phyloP scores from a whole-genome alignment of 164 flowering plant species.

The Paratinospora sagittata region DNA sequence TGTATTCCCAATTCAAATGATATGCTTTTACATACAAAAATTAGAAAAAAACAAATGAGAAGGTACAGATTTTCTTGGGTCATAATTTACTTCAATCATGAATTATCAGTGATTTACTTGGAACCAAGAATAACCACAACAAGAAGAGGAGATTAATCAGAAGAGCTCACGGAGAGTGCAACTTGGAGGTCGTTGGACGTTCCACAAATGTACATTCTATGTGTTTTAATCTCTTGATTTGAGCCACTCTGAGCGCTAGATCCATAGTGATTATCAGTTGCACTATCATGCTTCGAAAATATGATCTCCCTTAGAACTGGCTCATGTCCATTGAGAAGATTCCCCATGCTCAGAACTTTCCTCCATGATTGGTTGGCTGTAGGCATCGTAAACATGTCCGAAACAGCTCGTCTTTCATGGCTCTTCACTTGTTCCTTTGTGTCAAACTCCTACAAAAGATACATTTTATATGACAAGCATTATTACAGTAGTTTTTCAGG shows the following conservation, averaged over 20 bases:
- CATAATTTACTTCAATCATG: background rate
- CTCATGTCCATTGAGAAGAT: slow-evolving; percentile 95
- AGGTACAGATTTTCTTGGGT: background rate
- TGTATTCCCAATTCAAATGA: background rate
- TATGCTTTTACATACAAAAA: background rate
- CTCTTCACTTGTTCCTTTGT: slow-evolving; percentile 42
- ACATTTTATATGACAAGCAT: background rate
- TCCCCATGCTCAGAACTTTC: slow-evolving; percentile 94
- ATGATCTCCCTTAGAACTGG: slow-evolving; percentile 76
- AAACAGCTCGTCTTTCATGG: slow-evolving; percentile 53
- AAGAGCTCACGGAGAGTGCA: slow-evolving; percentile 64
- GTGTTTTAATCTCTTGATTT: slow-evolving; percentile 57
- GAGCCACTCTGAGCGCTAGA: slow-evolving; percentile 17
- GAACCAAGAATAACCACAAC: background rate
- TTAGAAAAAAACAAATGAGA: background rate
- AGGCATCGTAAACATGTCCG: slow-evolving; percentile 64
- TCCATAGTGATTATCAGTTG: slow-evolving; percentile 49
- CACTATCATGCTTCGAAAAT: slow-evolving; percentile 45
- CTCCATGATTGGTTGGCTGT: slow-evolving; percentile 95
- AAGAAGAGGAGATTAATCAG: slow-evolving; percentile 26
- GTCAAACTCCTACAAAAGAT: slow-evolving; percentile 45
- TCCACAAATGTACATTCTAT: slow-evolving; percentile 74
- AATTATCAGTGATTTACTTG: background rate
- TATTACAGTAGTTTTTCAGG: background rate
- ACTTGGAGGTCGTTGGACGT: slow-evolving; percentile 77